Conservation (phyloP, 2,329 filamentous ascomycete species). For the Trichoderma semiorbis region DNA sequence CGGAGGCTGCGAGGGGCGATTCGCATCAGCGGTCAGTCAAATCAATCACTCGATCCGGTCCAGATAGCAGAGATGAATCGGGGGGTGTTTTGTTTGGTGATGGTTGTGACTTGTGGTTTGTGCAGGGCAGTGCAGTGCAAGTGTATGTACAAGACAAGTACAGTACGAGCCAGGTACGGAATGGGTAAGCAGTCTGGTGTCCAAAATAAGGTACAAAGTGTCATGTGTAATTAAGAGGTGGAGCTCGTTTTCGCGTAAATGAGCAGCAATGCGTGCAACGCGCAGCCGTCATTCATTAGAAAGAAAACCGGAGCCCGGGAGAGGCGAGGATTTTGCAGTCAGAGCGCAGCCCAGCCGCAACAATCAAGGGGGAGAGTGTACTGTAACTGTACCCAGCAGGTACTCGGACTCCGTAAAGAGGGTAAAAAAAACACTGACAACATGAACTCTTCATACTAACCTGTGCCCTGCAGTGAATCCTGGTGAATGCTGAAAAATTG, state of each 20-base stretch:
- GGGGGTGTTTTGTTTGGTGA: not conserved
- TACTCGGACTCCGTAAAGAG: not conserved
- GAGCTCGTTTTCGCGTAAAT: conserved; percentile 13
- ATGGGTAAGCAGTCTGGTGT: not conserved
- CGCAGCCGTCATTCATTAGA: not conserved
- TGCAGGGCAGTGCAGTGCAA: conserved; percentile 1
- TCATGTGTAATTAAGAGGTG: not conserved
- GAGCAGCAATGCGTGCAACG: conserved; percentile 11
- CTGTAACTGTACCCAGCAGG: too few relatives aligned
- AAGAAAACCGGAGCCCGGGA: not conserved
- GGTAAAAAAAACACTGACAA: not conserved
- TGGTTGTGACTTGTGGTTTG: not conserved
- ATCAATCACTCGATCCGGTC: not conserved
- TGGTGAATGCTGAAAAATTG: conserved; percentile 36
- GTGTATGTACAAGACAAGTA: not conserved
- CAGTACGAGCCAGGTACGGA: not conserved
- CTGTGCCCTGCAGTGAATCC: not conserved
- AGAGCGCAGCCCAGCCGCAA: not conserved
- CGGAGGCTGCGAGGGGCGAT: conserved; percentile 13
- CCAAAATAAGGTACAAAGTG: not conserved
- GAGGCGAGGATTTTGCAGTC: not conserved
- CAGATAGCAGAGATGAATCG: not conserved
- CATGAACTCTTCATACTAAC: not conserved
- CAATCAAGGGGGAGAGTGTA: not conserved
- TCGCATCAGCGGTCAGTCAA: conserved; percentile 22